Percentiles rank a stretch among this genome's conserved stretches.
Conservation (phyloP, 108 stramenopile genomes). For the Skeletonema costatum region DNA sequence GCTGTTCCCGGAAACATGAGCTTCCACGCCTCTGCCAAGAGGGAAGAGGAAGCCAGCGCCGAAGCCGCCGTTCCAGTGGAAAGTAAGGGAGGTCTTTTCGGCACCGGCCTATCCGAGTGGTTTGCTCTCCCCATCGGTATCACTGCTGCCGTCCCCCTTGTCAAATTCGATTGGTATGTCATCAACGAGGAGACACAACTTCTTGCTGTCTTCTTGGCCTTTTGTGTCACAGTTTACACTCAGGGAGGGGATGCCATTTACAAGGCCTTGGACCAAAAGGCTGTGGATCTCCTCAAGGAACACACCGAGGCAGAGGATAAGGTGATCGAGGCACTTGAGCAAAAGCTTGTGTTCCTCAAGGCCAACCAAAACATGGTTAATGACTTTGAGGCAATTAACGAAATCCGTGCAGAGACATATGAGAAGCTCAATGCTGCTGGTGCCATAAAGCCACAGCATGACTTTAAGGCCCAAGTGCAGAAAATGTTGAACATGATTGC, state of each 20-base stretch:
- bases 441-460: conserved; percentile 84
- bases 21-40: conserved; percentile 74
- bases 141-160: conserved; percentile 78
- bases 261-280: conserved; percentile 75
- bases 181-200: conserved; percentile 90
- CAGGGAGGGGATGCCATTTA: conserved; percentile 85
- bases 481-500: conserved; percentile 74
- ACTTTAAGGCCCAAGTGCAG: conserved; percentile 86
- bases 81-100: conserved; percentile 68
- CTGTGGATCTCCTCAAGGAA: conserved; percentile 72
- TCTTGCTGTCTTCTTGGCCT: conserved; percentile 81
- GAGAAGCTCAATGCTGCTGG: conserved; percentile 84
- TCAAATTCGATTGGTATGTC: conserved; percentile 80
- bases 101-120: conserved; percentile 72
- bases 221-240: conserved; percentile 82
- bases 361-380: conserved; percentile 69
- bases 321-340: conserved; percentile 76
- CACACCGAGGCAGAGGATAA: conserved; percentile 80
- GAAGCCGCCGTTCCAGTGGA: conserved; percentile 29
- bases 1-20: conserved; percentile 36
- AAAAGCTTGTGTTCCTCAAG: conserved; percentile 78
- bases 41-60: conserved; percentile 72
- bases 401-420: conserved; percentile 65
- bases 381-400: conserved; percentile 70
- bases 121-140: conserved; percentile 84